These are phyloP conservation scores for Suillus alpinus DNA, from an alignment of 768 basidiomycete genomes.

Conservation along the genomic window DNA sequence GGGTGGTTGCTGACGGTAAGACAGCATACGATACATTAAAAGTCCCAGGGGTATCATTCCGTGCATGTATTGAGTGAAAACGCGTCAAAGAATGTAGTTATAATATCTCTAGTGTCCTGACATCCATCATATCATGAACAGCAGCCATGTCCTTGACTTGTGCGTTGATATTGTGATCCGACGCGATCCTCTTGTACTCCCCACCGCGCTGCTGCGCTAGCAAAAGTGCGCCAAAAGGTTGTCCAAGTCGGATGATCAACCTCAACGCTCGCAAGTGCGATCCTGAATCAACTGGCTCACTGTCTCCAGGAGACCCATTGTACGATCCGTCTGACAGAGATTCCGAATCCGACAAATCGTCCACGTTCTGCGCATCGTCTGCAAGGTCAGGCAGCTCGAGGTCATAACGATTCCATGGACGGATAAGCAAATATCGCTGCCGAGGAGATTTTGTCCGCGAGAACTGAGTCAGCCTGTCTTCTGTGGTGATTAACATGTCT, in stretches of 20 bases:
- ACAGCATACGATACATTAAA: too few species aligned
- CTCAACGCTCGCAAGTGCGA: not conserved
- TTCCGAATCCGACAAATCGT: not conserved
- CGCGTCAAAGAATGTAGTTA: not conserved
- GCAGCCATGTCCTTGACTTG: not conserved
- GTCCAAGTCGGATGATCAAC: not conserved
- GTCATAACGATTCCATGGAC: not conserved
- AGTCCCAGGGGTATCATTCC: too few species aligned
- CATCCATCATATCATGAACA: not conserved
- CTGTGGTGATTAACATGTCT: not conserved
- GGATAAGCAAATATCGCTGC: not conserved
- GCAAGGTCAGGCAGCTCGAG: not conserved
- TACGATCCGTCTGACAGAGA: not conserved
- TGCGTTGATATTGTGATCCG: not conserved
- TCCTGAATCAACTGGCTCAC: not conserved
- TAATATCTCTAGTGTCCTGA: not conserved
- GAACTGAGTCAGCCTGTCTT: not conserved
- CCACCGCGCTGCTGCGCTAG: not conserved
- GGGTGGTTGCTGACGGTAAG: too few species aligned
- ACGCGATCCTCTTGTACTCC: not conserved
- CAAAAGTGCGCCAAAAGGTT: not conserved
- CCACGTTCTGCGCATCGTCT: not conserved
- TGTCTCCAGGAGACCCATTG: not conserved
- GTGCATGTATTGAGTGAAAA: not conserved
- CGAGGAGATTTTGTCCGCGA: not conserved